These are phyloP conservation scores for Amphirosellinia nigrospora DNA, from an alignment of 495 filamentous ascomycete species.

Conservation along the genomic window DNA sequence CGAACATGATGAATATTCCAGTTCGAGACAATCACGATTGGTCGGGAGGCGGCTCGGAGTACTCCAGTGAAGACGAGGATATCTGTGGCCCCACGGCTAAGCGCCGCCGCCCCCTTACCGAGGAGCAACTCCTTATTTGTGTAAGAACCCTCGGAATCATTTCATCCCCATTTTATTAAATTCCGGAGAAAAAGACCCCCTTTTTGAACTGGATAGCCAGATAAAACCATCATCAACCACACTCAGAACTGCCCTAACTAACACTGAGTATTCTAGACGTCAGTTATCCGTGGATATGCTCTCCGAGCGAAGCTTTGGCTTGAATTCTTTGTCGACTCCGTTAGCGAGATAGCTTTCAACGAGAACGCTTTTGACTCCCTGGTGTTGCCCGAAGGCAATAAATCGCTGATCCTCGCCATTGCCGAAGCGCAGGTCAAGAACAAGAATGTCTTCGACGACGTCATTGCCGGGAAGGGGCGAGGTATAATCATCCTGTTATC, in stretches of 20 bases:
- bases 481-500: slow-evolving; percentile 66
- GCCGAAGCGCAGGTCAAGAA: slow-evolving; percentile 51
- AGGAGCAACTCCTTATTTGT: slow-evolving; percentile 51
- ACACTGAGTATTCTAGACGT: no score
- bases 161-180: no score
- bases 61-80: background rate
- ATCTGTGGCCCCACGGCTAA: background rate
- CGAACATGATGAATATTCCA: background rate
- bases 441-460: slow-evolving; percentile 66
- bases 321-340: slow-evolving; percentile 43
- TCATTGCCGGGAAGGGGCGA: slow-evolving; percentile 62
- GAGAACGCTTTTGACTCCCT: slow-evolving; percentile 60
- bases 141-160: no score
- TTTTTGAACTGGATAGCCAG: no score
- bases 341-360: slow-evolving; percentile 57
- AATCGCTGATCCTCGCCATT: slow-evolving; percentile 60
- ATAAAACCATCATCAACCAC: no score
- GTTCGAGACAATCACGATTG: background rate
- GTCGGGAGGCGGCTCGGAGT: background rate
- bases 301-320: slow-evolving; percentile 54
- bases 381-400: slow-evolving; percentile 58
- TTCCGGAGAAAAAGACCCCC: no score
- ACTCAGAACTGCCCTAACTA: no score
- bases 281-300: slow-evolving; percentile 51
- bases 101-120: slow-evolving; percentile 38